Evolutionary conservation across 148 eudicot species (phyloP), one percentile per base, ranked within the genome.

Genomic region (Gaultheria prostrata): DNA sequence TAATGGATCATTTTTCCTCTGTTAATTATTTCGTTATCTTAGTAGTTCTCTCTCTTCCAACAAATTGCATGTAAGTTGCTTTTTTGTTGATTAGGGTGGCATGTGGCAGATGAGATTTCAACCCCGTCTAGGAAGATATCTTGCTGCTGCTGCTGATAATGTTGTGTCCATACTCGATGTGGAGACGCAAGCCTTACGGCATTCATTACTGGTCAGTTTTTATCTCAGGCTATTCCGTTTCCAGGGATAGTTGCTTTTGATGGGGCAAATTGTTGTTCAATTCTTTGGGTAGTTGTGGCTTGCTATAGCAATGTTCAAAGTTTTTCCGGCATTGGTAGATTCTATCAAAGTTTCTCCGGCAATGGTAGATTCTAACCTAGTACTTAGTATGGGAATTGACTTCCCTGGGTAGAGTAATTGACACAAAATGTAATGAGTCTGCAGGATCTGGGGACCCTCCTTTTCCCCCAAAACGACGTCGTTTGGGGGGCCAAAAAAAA

Each of bases 101-200:
- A 88, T n/a, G n/a, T n/a, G n/a, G n/a, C 95, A 92, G 59, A 63
- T 95, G 86, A 91, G 98, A 87, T 94, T 95, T 89, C 98, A 95
- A 86, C 98, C 98, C 20, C 94, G 91, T 32, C 89, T 85, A 14
- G 98, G 98, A 89, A 91, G 94, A 85, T 95, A 84, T 84, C 92
- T 95, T 83, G 98, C 97, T 33, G 97, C 97, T 33, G 95, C 94
- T 83, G 92, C 94, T 46, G 98, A 92, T 81, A 95, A 93, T 88
- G 88, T 91, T 82, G 92, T 95, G 65, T 95, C 98, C 32, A 90
- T 95, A 75, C 83, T 93, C 28, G 98, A 95, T 80, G 93, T 86
- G 24, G 98, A 95, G 87, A 93, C 97, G 10, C 97, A 90, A 87
- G 90, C 90, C 78, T 88, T 92, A 73, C 94, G 85, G 39, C 93